Percentiles rank a stretch among this genome's conserved stretches.
Evolutionary conservation across 202 grass and related monocot species (phyloP).

Genomic region (Musa balbisiana): DNA sequence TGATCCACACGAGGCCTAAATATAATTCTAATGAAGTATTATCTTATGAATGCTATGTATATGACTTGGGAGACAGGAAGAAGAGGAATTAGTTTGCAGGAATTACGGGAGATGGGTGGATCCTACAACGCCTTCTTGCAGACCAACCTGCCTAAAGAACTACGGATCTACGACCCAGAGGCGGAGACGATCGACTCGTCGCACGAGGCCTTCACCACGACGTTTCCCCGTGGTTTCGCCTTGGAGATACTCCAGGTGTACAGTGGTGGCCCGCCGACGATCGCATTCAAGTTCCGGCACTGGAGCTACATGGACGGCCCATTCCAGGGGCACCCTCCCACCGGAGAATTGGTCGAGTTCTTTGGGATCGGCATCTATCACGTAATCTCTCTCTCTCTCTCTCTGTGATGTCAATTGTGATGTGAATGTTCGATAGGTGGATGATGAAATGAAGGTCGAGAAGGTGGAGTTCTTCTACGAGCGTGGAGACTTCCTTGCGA

Average conservation of each 20-base stretch:
- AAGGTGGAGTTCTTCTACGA: constrained; percentile 60
- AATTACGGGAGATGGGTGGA: constrained; percentile 35
- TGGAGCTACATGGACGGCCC: constrained; percentile 75
- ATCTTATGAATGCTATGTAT: too few relatives aligned
- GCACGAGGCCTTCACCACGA: constrained; percentile 33
- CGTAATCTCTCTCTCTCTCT: constrained; percentile 20
- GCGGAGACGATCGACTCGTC: constrained; percentile 37
- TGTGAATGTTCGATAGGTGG: constrained; percentile 25
- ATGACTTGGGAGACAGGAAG: constrained; percentile 5
- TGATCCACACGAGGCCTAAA: neutral
- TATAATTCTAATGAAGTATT: neutral
- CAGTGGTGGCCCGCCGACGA: constrained; percentile 42
- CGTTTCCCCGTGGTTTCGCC: constrained; percentile 57
- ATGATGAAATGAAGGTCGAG: constrained; percentile 41
- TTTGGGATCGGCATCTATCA: constrained; percentile 50
- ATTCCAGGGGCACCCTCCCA: constrained; percentile 53
- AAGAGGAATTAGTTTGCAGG: constrained; percentile 19
- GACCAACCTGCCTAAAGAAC: constrained; percentile 49
- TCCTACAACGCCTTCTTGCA: constrained; percentile 66
- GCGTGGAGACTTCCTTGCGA: constrained; percentile 53
- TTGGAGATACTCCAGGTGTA: constrained; percentile 77
- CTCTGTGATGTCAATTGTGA: neutral
- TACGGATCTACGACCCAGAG: constrained; percentile 64
- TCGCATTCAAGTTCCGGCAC: constrained; percentile 77
- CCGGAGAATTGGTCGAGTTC: constrained; percentile 48